A percentile compares a stretch with the other conserved stretches of the same genome.
phyloP scores from a whole-genome alignment of 2,329 filamentous ascomycete species.

The Alternaria hordeiaustralica region DNA sequence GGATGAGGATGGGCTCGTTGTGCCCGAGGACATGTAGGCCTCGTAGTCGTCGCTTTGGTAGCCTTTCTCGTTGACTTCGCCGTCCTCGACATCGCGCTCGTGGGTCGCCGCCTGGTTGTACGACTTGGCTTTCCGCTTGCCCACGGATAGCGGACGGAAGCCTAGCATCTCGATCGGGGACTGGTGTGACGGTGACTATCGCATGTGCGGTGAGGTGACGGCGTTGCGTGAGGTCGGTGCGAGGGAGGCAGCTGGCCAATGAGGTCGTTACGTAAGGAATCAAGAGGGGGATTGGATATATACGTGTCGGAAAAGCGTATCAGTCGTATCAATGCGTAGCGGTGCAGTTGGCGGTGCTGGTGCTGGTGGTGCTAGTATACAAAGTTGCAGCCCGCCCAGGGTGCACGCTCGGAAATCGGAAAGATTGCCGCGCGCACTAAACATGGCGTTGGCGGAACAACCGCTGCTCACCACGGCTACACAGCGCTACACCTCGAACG shows the following conservation, averaged over 20 bases:
- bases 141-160: conserved; percentile 47
- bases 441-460: conserved; percentile 17
- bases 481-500: background rate
- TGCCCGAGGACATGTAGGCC: conserved; percentile 45
- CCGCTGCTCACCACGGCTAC: background rate
- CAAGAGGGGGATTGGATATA: background rate
- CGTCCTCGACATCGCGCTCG: conserved; percentile 43
- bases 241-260: background rate
- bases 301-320: background rate
- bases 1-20: conserved; percentile 61
- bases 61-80: conserved; percentile 49
- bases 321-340: conserved; percentile 13
- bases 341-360: background rate
- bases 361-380: background rate
- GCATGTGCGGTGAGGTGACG: conserved; percentile 3
- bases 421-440: conserved; percentile 12
- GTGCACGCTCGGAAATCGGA: conserved; percentile 7
- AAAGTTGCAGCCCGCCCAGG: background rate
- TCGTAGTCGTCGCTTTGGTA: conserved; percentile 44
- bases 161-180: conserved; percentile 36
- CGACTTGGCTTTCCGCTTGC: conserved; percentile 45
- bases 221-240: background rate
- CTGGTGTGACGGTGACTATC: background rate
- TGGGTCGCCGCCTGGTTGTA: conserved; percentile 38
- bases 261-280: background rate